Evolutionary conservation across 306 rosid genomes (phyloP).

Genomic region (Parietaria judaica): DNA sequence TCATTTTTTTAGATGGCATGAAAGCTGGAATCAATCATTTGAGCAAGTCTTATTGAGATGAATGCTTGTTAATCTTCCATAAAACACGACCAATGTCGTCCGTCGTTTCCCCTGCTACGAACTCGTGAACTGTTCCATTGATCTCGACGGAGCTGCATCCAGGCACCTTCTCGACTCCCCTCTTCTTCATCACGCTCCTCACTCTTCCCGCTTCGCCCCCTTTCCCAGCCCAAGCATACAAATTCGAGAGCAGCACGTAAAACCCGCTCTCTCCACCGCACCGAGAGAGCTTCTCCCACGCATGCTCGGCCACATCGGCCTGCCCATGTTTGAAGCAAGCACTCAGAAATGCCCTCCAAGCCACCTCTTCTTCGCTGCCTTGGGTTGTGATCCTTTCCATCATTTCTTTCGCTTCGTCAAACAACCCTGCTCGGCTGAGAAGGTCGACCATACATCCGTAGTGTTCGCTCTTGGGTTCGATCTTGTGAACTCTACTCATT

Average conservation of each 20-base stretch:
- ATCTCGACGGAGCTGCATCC: constrained; percentile 75
- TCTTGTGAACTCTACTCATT: constrained; percentile 39
- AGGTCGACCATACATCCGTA: constrained; percentile 61
- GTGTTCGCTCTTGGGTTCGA: constrained; percentile 60
- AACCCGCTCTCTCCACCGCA: constrained; percentile 47
- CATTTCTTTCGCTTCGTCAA: constrained; percentile 51
- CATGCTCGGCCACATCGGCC: constrained; percentile 44
- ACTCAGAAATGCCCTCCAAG: constrained; percentile 79
- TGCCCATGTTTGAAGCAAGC: constrained; percentile 64
- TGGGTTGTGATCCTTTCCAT: constrained; percentile 31
- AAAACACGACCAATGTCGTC: constrained; percentile 45
- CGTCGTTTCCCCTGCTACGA: constrained; percentile 56
- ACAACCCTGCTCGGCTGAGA: constrained; percentile 51
- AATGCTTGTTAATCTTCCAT: constrained; percentile 34
- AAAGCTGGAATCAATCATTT: no score
- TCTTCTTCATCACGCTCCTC: constrained; percentile 50
- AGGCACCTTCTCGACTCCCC: constrained; percentile 47
- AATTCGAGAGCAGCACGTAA: constrained; percentile 60
- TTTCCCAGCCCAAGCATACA: constrained; percentile 45
- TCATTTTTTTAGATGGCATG: no score
- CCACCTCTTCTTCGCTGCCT: constrained; percentile 42
- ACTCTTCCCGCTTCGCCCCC: constrained; percentile 45
- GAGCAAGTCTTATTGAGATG: neutral
- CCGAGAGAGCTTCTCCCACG: constrained; percentile 39
- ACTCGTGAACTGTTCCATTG: constrained; percentile 46